These are phyloP conservation scores for Emiliania huxleyi DNA, from an alignment of 78 protist species.

Conservation along the genomic window DNA sequence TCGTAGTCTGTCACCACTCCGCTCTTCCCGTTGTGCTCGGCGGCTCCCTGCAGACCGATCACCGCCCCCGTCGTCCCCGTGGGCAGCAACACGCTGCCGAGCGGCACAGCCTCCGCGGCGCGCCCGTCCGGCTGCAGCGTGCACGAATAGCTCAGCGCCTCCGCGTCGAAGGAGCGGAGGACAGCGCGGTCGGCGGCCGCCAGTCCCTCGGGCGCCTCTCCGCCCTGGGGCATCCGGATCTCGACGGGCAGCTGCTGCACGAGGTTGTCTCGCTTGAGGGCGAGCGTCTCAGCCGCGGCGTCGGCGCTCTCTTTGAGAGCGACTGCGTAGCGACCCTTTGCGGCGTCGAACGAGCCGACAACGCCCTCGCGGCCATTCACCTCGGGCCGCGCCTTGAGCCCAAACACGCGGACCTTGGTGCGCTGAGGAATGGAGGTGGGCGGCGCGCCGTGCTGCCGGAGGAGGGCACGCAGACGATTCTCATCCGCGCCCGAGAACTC, in stretches of 20 bases:
- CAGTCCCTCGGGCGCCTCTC: background rate
- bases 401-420: background rate
- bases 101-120: background rate
- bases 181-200: background rate
- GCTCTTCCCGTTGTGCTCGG: background rate
- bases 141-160: background rate
- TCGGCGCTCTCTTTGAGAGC: background rate
- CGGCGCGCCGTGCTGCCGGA: background rate
- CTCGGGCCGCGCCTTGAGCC: background rate
- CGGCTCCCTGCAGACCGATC: background rate
- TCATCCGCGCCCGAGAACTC: background rate
- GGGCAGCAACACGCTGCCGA: background rate
- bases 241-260: background rate
- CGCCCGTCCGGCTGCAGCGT: background rate
- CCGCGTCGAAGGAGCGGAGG: background rate
- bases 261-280: background rate
- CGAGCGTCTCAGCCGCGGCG: background rate
- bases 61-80: background rate
- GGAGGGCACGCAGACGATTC: background rate
- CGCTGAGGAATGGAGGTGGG: background rate
- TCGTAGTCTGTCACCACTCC: background rate
- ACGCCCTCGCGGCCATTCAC: background rate
- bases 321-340: background rate
- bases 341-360: background rate
- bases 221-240: background rate